Evolutionary conservation across 164 flowering plant genomes (phyloP), one percentile per base, ranked within the genome.

Genomic region (Taxillus chinensis): DNA sequence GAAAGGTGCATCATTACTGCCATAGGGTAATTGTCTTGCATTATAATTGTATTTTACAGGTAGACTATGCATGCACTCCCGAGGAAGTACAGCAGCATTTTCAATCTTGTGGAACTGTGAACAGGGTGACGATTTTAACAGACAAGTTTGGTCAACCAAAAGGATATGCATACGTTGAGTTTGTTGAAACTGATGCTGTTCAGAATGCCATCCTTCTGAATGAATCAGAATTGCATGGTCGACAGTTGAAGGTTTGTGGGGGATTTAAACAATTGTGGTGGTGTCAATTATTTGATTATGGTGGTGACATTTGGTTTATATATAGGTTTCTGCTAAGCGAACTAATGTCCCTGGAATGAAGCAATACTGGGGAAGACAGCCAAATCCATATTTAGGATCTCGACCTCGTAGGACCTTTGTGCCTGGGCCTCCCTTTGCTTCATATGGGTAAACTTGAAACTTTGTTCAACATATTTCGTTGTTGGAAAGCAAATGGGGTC

Each of bases 61-160:
- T 88, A 13, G 92, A 88, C 75, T 88, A 88, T 77, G 80, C 83
- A 12, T 88, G 95, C 59, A 78, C 88, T 5, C 90, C 86, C 41
- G 95, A 87, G 72, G 95, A 87, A 74, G 89, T 87, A 46, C 89
- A 86, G 74, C 89, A 82, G 76, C 95, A 85, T 73, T 87, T 87
- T 53, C 87, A 85, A 48, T 82, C 90, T 2, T 83, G 91, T 78
- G 89, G 91, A 64, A 86, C 88, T 1, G 88, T 88, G 65, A 88
- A 88, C 69, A 75, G 95, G 65, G 95, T 88, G 57, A 84, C 92
- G 0, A 86, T 88, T 62, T 78, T 82, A 82, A 81, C 89, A 0
- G 87, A 88, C 80, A 86, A 84, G 64, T 82, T 83, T 79, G 95
- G 91, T 55, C 90, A 82, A 68, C 86, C 95, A 3, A 85, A 87